Base-by-base conservation (phyloP, 805 yeast genomes). In the Myxozyma neotropica region DNA sequence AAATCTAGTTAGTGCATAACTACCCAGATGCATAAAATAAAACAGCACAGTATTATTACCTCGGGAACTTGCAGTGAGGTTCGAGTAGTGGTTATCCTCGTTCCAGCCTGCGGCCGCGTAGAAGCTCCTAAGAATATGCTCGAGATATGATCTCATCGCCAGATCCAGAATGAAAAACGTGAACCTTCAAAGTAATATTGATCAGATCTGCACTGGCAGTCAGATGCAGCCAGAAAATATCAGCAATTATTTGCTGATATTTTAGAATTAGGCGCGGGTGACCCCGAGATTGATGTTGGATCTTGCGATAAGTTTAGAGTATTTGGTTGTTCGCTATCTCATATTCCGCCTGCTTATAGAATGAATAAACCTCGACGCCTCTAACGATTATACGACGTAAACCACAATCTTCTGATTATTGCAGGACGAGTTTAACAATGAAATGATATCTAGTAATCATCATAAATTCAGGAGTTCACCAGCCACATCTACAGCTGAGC, bases 141-240 rank as follows among this genome's bases (percentile, higher is more conserved):
- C 96, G 96, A 93, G 90, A 75, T 88, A 92, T 44, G 83, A 81
- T 62, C 85, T 77, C 97, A 90, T 90, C 17, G 53, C 55, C 31
- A 24, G 23, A 36, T 48, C 53, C 42, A 48, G 43, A 15, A 35
- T 36, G 53, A 23, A 26, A 17, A 31, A 19, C 17, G 23, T 31
- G n/a, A 21, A 8, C 6, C 8, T 38, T 29, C 33, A 29, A 29
- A 7, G 33, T 6, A 29, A 29, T 29, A 29, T 6, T 10, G 33
- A 29, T 29, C 33, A n/a, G n/a, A n/a, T 29, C 10, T 29, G 33
- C 33, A 10, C 33, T 29, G 6, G 33, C 33, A 29, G 10, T 29
- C 10, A 6, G 33, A 29, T 10, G 33, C 33, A 29, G 10, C 6
- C 10, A 7, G 33, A 29, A 29, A 10, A 29, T 29, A 29, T 29